Evolutionary conservation across 148 eudicot species (phyloP).

Genomic region (Rhododendron mucronatum): DNA sequence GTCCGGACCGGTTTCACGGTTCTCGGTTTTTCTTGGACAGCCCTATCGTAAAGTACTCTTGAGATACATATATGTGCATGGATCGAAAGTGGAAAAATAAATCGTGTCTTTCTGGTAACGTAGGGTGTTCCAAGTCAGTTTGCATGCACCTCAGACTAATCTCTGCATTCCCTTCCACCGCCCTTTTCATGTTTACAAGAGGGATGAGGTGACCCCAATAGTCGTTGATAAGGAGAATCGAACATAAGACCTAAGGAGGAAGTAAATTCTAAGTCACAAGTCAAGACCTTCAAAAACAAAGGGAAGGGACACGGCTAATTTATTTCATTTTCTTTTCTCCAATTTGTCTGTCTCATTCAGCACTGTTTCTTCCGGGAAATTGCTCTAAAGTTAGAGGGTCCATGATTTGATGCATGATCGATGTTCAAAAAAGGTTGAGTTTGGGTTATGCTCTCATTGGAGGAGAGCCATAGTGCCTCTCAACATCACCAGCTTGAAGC

Average conservation of each 20-base stretch:
- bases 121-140: too few species aligned
- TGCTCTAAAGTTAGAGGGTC: background rate
- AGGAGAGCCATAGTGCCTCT: background rate
- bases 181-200: too few species aligned
- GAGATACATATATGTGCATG: background rate
- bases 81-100: background rate
- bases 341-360: background rate
- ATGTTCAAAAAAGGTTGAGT: background rate
- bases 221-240: too few species aligned
- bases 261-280: background rate
- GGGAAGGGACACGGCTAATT: background rate
- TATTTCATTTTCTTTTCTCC: background rate
- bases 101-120: too few species aligned
- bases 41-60: background rate
- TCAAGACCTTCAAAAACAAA: background rate
- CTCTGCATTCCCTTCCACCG: too few species aligned
- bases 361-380: background rate
- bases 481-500: background rate
- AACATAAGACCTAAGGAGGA: too few species aligned
- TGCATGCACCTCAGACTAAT: too few species aligned
- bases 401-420: background rate
- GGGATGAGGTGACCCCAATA: too few species aligned
- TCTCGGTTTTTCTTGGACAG: too few species aligned
- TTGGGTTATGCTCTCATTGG: background rate
- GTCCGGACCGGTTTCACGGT: too few species aligned